Evolutionary conservation across 139 green algal genomes (phyloP).

Genomic region (Closterium sp.): DNA sequence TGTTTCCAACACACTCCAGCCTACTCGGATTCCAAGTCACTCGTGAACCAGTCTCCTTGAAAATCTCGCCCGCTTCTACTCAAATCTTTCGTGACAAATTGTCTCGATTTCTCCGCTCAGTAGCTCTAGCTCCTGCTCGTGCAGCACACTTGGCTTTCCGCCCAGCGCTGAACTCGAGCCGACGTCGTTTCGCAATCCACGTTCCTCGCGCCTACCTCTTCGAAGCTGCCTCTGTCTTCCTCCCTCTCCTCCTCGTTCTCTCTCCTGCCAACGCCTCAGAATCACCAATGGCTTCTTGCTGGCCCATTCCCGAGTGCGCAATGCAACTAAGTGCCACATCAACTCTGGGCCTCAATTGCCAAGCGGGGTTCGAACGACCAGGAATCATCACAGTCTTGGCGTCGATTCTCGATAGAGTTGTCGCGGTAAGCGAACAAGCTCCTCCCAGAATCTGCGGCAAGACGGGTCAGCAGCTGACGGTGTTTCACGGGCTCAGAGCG

Average conservation of each 20-base stretch:
- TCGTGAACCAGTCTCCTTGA: background rate
- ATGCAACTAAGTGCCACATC: background rate
- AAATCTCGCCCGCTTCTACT: background rate
- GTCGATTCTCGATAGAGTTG: background rate
- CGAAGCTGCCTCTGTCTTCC: too few relatives aligned
- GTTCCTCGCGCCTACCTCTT: background rate
- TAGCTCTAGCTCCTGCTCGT: background rate
- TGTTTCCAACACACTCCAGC: background rate
- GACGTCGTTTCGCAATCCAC: background rate
- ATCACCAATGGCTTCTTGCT: background rate
- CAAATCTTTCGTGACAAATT: too few relatives aligned
- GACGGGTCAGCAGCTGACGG: conserved; percentile 49
- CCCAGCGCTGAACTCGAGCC: background rate
- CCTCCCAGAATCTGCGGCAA: background rate
- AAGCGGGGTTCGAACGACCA: background rate
- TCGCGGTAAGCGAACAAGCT: background rate
- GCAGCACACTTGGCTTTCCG: background rate
- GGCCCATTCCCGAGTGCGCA: background rate
- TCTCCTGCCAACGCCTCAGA: background rate
- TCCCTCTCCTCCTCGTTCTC: background rate
- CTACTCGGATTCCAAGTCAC: background rate
- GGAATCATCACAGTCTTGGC: background rate
- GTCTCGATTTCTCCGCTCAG: background rate
- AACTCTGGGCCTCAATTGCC: background rate
- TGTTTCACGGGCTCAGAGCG: conserved; percentile 66